phyloP scores from a whole-genome alignment of 2,329 filamentous ascomycete species.

The Cordyceps fumosorosea region DNA sequence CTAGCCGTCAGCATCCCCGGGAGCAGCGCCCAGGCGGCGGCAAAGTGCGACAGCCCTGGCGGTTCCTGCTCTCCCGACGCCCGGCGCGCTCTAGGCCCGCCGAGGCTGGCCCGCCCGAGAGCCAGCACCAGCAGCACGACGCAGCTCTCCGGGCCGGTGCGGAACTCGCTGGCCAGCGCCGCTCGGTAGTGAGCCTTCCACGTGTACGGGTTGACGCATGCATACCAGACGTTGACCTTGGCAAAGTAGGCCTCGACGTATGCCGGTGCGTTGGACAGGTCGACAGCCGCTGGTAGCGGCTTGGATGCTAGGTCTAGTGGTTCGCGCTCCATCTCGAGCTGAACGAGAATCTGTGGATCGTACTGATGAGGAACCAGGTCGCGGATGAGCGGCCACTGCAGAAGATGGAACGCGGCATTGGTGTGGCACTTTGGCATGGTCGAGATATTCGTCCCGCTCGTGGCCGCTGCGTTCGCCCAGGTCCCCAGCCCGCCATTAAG shows the following conservation, averaged over 20 bases:
- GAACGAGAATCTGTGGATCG: constrained; percentile 73
- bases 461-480: constrained; percentile 52
- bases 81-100: constrained; percentile 69
- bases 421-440: constrained; percentile 83
- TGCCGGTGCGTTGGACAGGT: constrained; percentile 65
- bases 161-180: constrained; percentile 68
- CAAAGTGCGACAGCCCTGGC: constrained; percentile 73
- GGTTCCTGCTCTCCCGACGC: constrained; percentile 45
- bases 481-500: constrained; percentile 63
- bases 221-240: constrained; percentile 78
- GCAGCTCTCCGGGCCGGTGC: constrained; percentile 74
- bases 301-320: constrained; percentile 63
- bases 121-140: constrained; percentile 73
- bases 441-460: constrained; percentile 59
- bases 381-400: constrained; percentile 75
- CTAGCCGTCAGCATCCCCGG: constrained; percentile 75
- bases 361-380: constrained; percentile 71
- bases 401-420: constrained; percentile 68
- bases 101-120: constrained; percentile 67
- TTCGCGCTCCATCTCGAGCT: constrained; percentile 73
- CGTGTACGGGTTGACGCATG: constrained; percentile 75
- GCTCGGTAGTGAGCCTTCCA: constrained; percentile 71
- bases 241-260: constrained; percentile 78
- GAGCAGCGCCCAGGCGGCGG: constrained; percentile 65
- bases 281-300: constrained; percentile 48